Percentiles rank a stretch among this genome's conserved stretches.
These are phyloP conservation scores for Entomortierella lignicola DNA, from an alignment of 192 early-diverging fungal genomes.

Conservation along the genomic window DNA sequence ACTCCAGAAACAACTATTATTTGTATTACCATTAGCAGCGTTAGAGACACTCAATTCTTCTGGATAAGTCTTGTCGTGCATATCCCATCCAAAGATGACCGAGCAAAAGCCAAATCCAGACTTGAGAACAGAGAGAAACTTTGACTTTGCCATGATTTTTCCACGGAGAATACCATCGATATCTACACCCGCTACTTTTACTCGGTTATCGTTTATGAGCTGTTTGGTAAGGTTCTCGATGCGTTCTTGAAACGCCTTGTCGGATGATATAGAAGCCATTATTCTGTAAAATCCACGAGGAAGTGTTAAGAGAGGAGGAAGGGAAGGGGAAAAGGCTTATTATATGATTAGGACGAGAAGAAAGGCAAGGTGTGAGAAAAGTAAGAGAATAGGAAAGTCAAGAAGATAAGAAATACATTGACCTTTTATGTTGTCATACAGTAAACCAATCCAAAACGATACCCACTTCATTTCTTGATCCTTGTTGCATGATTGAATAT, in stretches of 20 bases:
- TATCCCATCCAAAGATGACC: constrained; percentile 85
- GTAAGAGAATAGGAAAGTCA: neutral
- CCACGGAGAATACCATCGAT: constrained; percentile 82
- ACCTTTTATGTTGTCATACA: neutral
- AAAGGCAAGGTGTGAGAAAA: neutral
- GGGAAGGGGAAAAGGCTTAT: neutral
- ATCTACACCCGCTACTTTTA: constrained; percentile 74
- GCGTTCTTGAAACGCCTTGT: neutral
- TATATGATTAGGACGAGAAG: neutral
- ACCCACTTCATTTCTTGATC: no score
- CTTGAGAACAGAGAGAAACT: constrained; percentile 73
- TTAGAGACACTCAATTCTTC: constrained; percentile 52
- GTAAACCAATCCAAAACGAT: neutral
- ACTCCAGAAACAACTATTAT: no score
- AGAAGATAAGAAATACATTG: neutral
- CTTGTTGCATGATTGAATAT: no score
- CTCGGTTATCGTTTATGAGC: constrained; percentile 55
- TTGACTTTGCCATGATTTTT: constrained; percentile 73
- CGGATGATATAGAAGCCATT: neutral
- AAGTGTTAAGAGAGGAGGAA: neutral
- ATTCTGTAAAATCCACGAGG: neutral
- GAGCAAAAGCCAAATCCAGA: constrained; percentile 84
- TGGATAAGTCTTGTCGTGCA: constrained; percentile 75
- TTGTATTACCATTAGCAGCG: constrained; percentile 56
- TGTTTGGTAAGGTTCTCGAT: constrained; percentile 38